Evolutionary conservation across 2,329 filamentous ascomycete genomes (phyloP), one percentile per base, ranked within the genome.

Genomic region (Colletotrichum sp.): DNA sequence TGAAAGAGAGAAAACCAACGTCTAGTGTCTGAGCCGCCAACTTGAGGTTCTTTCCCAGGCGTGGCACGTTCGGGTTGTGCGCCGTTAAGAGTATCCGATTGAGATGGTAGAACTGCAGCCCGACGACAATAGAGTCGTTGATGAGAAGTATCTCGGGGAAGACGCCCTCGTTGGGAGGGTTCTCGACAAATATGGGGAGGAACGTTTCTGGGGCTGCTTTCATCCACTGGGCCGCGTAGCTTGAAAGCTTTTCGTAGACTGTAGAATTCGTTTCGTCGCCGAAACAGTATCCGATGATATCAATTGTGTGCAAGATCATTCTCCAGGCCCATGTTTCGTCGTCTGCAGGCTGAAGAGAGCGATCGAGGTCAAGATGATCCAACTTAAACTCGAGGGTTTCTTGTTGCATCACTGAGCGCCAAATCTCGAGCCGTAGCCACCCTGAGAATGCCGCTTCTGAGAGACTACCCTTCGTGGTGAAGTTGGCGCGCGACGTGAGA

Each of bases 41-140:
- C 15, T 62, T 38, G 3, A 58, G 56, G 15, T 28, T 26, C 6
- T 66, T 70, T 1, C 80, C 80, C 1, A 82, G 16, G 16, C 77
- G 81, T 1, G 81, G 80, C 8, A 77, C 71, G 26, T 78, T 78
- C 1, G 81, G 81, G 32, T 81, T 80, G 32, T 82, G 81, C 1
- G 81, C 81, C 12, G 79, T 79, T 13, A 82, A 70, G 1, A 82
- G 62, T 56, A 82, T 77, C n/a, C 80, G 73, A 7, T 79, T 80
- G 12, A 82, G 69, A 5, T 82, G 73, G 21, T 81, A 79, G 34
- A 81, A 80, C 8, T 79, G 76, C 5, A 82, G 71, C 2, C 81
- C 81, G 8, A 80, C 80, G 3, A 81, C 78, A 2, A 81, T 80
- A 1, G 81, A 77, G 9, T 80, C 80, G 26, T 81, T 81, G 18